These are phyloP conservation scores for Corylus americana DNA, from an alignment of 306 rosid genomes.

Conservation along the genomic window DNA sequence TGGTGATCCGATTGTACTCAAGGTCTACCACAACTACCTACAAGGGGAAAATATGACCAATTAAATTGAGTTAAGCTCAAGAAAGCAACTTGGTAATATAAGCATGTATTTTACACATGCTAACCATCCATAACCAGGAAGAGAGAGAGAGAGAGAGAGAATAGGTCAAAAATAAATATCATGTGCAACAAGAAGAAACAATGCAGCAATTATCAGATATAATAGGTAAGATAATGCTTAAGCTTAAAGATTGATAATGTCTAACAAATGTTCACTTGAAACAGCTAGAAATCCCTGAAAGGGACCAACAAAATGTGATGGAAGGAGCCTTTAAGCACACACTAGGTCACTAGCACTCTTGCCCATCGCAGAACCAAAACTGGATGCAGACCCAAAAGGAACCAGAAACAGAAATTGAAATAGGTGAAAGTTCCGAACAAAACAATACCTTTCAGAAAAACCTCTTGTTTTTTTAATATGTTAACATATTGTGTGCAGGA, in stretches of 20 bases:
- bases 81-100: constrained; percentile 6
- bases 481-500: too few species aligned
- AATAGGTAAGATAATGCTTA: not conserved
- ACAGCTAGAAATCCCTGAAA: not conserved
- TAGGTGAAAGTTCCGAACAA: not conserved
- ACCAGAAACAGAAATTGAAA: not conserved
- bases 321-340: not conserved
- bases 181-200: not conserved
- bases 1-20: constrained; percentile 77
- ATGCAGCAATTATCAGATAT: not conserved
- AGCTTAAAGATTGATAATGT: not conserved
- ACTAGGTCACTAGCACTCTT: not conserved
- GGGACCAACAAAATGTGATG: not conserved
- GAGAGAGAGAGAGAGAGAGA: too few species aligned
- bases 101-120: constrained; percentile 15
- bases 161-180: too few species aligned
- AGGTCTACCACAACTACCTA: constrained; percentile 99
- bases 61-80: constrained; percentile 19
- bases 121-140: not conserved
- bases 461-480: not conserved
- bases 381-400: not conserved
- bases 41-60: constrained; percentile 27
- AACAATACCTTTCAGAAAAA: not conserved
- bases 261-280: not conserved
- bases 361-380: not conserved